These are phyloP conservation scores for Sporothrix brunneoviolacea DNA, from an alignment of 2,329 filamentous ascomycete species.

Conservation along the genomic window DNA sequence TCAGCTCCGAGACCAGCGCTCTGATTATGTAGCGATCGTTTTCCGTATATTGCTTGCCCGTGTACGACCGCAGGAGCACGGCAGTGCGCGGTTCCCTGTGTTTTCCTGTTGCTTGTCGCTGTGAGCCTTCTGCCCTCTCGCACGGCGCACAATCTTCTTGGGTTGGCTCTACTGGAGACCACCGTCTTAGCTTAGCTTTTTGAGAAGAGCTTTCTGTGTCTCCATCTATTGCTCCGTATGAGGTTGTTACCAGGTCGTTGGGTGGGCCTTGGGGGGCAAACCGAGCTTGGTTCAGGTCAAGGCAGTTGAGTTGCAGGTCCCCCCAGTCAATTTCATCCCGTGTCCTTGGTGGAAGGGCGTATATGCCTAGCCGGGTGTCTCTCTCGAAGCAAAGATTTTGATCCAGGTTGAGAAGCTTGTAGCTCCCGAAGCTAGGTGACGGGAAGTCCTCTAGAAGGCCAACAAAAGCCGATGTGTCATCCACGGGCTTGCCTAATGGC, in stretches of 20 bases:
- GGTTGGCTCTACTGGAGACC: not conserved
- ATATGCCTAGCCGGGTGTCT: constrained; percentile 61
- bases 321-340: constrained; percentile 68
- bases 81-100: constrained; percentile 61
- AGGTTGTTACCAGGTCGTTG: constrained; percentile 36
- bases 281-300: constrained; percentile 58
- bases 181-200: not conserved
- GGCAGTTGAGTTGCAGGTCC: constrained; percentile 59
- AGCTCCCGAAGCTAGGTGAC: constrained; percentile 55
- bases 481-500: constrained; percentile 50
- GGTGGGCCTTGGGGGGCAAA: constrained; percentile 41
- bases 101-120: too few species aligned
- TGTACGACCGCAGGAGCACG: constrained; percentile 69
- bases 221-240: constrained; percentile 3
- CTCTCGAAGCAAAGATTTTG: constrained; percentile 60
- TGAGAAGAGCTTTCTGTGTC: not conserved
- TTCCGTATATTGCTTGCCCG: constrained; percentile 66
- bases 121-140: too few species aligned
- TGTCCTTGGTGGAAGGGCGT: constrained; percentile 49
- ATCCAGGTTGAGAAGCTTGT: constrained; percentile 53
- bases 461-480: constrained; percentile 60
- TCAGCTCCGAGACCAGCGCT: constrained; percentile 70
- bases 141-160: not conserved
- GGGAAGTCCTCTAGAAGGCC: constrained; percentile 54
- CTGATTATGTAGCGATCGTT: constrained; percentile 76